Conservation (phyloP, 345 rosid genomes). For the Carallia pectinifolia region DNA sequence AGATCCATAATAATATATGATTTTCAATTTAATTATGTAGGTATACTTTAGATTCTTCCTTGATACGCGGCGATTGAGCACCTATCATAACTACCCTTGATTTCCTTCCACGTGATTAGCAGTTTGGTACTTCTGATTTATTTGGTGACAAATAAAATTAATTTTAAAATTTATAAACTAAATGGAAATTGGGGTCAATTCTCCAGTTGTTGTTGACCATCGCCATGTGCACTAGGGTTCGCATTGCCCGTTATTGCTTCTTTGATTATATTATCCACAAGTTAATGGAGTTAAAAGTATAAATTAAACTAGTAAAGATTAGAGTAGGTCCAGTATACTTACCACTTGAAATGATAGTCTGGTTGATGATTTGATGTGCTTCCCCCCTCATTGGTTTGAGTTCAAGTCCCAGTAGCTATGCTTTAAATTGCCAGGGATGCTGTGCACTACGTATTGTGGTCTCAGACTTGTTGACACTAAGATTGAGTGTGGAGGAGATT, state of each 20-base stretch:
- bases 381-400: too few species aligned
- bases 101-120: conserved; percentile 54
- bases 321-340: neutral
- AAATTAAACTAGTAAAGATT: neutral
- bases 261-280: too few species aligned
- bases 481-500: too few species aligned
- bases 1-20: too few species aligned
- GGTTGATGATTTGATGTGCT: too few species aligned
- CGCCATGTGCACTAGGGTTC: conserved; percentile 27
- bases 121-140: conserved; percentile 23
- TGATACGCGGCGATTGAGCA: conserved; percentile 46
- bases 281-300: too few species aligned
- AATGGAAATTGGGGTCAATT: conserved; percentile 40
- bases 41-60: conserved; percentile 25
- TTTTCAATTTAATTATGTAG: neutral
- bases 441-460: too few species aligned
- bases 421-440: too few species aligned
- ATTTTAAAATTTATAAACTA: neutral
- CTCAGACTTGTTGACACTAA: too few species aligned
- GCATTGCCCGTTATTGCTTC: conserved; percentile 3
- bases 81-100: conserved; percentile 60
- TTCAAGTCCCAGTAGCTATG: too few species aligned
- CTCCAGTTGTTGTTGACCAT: conserved; percentile 24
- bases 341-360: too few species aligned
- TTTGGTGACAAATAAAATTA: neutral